Evolutionary conservation across 2,329 filamentous ascomycete species (phyloP).

Genomic region (Elsinoe fawcettii): DNA sequence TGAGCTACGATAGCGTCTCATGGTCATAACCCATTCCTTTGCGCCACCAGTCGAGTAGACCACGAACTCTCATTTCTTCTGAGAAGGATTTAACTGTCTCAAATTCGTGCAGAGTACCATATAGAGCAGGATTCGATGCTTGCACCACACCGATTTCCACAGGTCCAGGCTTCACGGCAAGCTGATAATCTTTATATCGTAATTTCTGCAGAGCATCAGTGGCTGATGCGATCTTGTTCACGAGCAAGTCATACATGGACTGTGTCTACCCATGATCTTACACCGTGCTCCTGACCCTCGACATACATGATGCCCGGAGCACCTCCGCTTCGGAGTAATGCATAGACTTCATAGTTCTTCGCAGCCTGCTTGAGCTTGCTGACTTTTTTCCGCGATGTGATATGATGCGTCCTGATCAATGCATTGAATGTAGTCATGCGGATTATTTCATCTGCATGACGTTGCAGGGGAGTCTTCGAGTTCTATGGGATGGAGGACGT

Average conservation of each 20-base stretch:
- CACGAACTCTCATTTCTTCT: constrained; percentile 51
- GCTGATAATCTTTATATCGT: constrained; percentile 65
- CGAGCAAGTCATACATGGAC: constrained; percentile 43
- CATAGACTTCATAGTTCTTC: constrained; percentile 51
- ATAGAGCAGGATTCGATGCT: constrained; percentile 29
- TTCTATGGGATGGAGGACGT: no score
- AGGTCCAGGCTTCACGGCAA: constrained; percentile 47
- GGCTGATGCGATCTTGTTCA: not conserved
- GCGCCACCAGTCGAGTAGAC: constrained; percentile 59
- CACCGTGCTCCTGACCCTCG: constrained; percentile 50
- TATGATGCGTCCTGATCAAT: constrained; percentile 71
- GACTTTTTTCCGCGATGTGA: constrained; percentile 71
- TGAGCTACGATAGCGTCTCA: not conserved
- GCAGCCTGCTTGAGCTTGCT: constrained; percentile 57
- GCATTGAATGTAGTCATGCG: constrained; percentile 41
- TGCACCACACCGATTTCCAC: constrained; percentile 19
- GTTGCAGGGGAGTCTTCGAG: no score
- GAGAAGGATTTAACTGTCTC: constrained; percentile 59
- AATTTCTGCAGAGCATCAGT: constrained; percentile 35
- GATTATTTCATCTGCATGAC: no score
- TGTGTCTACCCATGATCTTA: constrained; percentile 56
- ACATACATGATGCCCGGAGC: constrained; percentile 74
- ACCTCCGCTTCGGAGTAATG: constrained; percentile 59
- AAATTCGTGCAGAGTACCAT: constrained; percentile 46
- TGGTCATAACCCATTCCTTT: constrained; percentile 53